Evolutionary conservation across 345 rosid species (phyloP).

Genomic region (Acer campestre): DNA sequence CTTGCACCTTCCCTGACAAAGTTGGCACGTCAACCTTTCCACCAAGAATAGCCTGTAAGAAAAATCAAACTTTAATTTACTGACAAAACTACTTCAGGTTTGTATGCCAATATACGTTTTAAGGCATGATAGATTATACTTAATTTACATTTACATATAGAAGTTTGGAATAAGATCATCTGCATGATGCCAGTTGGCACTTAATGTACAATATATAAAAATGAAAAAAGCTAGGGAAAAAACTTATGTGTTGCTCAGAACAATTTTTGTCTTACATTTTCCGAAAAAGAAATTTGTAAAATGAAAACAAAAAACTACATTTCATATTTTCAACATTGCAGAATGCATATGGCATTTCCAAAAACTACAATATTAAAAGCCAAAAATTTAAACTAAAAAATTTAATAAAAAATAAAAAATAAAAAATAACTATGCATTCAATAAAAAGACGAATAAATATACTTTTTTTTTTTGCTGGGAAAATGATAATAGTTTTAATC

Average conservation of each 20-base stretch:
- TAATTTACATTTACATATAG: background rate
- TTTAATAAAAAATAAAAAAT: background rate
- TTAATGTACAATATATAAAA: background rate
- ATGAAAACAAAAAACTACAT: background rate
- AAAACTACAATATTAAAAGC: background rate
- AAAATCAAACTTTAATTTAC: constrained; percentile 17
- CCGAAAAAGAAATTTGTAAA: background rate
- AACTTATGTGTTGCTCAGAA: background rate
- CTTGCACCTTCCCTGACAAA: constrained; percentile 60
- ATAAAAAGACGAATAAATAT: background rate
- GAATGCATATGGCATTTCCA: background rate
- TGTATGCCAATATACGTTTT: constrained; percentile 5
- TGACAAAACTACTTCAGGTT: constrained; percentile 5
- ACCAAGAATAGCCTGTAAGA: constrained; percentile 86
- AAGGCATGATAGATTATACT: background rate
- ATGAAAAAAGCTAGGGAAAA: background rate
- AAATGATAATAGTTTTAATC: background rate
- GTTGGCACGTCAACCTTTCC: constrained; percentile 87
- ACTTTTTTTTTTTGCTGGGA: background rate
- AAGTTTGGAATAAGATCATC: background rate
- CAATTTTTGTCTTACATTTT: background rate
- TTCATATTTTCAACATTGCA: background rate
- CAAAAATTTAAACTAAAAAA: background rate
- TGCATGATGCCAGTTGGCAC: background rate
- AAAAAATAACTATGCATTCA: background rate